Evolutionary conservation across 108 stramenopile species (phyloP).

Genomic region (Skeletonema costatum): DNA sequence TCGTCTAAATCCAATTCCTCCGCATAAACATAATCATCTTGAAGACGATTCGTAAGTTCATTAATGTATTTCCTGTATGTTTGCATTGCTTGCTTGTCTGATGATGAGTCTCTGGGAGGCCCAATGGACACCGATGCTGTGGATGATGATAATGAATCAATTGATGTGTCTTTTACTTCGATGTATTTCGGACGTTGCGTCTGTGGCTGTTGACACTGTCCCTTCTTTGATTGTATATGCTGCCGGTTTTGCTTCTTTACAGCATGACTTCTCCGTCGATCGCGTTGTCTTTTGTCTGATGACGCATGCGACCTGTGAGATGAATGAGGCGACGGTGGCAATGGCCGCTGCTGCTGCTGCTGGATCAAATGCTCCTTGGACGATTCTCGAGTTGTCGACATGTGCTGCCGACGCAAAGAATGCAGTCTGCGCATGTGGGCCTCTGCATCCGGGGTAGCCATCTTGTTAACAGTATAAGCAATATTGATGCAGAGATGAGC

Average conservation of each 20-base stretch:
- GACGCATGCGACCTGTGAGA: background rate
- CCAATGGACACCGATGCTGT: background rate
- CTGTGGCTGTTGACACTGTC: background rate
- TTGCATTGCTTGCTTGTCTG: background rate
- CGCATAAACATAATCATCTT: background rate
- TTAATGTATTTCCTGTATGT: background rate
- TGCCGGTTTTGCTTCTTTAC: background rate
- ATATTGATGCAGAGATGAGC: background rate
- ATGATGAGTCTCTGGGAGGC: background rate
- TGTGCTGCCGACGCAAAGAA: background rate
- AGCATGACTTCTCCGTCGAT: background rate
- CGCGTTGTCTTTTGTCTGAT: background rate
- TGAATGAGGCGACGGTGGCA: background rate
- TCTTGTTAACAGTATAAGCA: background rate
- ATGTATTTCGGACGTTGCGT: background rate
- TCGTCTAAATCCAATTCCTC: background rate
- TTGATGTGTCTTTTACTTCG: background rate
- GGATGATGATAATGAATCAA: background rate
- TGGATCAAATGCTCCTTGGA: background rate
- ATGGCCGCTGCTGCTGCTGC: background rate
- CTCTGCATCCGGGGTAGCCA: background rate
- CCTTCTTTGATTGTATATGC: background rate
- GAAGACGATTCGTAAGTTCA: background rate
- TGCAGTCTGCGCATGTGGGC: background rate
- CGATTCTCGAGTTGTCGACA: background rate